These are phyloP conservation scores for Russula emetica DNA, from an alignment of 768 basidiomycete species.

Conservation along the genomic window DNA sequence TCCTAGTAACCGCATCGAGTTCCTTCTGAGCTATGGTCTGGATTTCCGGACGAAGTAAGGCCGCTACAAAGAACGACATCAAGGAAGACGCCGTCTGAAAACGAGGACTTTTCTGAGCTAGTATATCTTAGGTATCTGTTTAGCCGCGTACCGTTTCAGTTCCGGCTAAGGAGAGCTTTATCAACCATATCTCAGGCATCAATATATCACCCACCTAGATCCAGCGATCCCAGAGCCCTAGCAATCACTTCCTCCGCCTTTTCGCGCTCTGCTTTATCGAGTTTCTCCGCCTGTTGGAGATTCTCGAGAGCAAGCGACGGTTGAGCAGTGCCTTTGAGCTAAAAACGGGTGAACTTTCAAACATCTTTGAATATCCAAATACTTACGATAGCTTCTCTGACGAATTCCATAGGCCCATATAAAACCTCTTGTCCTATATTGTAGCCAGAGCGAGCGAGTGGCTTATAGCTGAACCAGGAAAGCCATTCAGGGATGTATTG, in stretches of 20 bases:
- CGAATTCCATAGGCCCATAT: slow-evolving; percentile 1
- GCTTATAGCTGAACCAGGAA: slow-evolving; percentile 17
- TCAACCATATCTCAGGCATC: not conserved
- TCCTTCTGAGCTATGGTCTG: slow-evolving; percentile 32
- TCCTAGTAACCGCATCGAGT: slow-evolving; percentile 31
- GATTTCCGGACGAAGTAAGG: slow-evolving; percentile 31
- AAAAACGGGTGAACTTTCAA: not conserved
- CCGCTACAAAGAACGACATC: slow-evolving; percentile 29
- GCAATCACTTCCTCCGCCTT: not conserved
- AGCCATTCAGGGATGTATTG: slow-evolving; percentile 14
- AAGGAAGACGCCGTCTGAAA: slow-evolving; percentile 8
- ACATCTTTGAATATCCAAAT: not conserved
- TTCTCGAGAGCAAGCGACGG: slow-evolving; percentile 11
- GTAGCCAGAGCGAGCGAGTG: slow-evolving; percentile 1
- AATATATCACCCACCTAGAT: not conserved
- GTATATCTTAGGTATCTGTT: not conserved
- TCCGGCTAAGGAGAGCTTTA: not conserved
- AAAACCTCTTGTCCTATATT: not conserved
- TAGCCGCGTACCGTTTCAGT: slow-evolving; percentile 10
- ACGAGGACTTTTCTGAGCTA: not conserved
- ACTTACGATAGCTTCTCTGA: slow-evolving; percentile 1
- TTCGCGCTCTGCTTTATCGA: not conserved
- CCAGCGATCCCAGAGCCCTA: slow-evolving; percentile 9
- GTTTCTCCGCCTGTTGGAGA: slow-evolving; percentile 8
- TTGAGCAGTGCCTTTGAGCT: slow-evolving; percentile 10